Evolutionary conservation across 2,329 filamentous ascomycete genomes (phyloP).

Genomic region (Claviceps spartinae): DNA sequence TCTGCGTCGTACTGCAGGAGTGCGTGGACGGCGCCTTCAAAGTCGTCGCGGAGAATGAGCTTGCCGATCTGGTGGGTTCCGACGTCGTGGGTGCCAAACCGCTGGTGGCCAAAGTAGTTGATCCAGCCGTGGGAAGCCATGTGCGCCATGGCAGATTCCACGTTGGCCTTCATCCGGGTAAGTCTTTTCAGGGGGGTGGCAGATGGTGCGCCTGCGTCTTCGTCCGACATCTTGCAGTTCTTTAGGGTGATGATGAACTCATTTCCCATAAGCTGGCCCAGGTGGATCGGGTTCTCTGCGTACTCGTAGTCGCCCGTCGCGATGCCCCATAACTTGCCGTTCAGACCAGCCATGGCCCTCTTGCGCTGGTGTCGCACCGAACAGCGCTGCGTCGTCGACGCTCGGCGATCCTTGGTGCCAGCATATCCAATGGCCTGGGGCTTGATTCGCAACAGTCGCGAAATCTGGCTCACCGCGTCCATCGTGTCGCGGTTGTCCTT

Average conservation of each 20-base stretch:
- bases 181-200: slow-evolving; percentile 16
- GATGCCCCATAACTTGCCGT: slow-evolving; percentile 47
- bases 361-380: slow-evolving; percentile 42
- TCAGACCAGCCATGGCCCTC: slow-evolving; percentile 51
- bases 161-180: slow-evolving; percentile 21
- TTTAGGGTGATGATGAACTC: slow-evolving; percentile 88
- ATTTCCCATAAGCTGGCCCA: slow-evolving; percentile 79
- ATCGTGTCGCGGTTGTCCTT: slow-evolving; percentile 97
- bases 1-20: slow-evolving; percentile 61
- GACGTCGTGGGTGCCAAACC: slow-evolving; percentile 78
- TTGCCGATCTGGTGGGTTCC: slow-evolving; percentile 78
- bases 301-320: slow-evolving; percentile 74
- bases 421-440: slow-evolving; percentile 61
- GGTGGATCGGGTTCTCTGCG: slow-evolving; percentile 53
- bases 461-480: slow-evolving; percentile 70
- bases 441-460: slow-evolving; percentile 60
- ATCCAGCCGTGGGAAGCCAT: slow-evolving; percentile 71
- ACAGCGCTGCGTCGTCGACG: slow-evolving; percentile 72
- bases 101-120: slow-evolving; percentile 96
- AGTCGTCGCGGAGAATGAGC: slow-evolving; percentile 70
- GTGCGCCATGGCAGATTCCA: slow-evolving; percentile 47
- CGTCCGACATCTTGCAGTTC: slow-evolving; percentile 53
- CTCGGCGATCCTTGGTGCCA: slow-evolving; percentile 82
- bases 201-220: slow-evolving; percentile 10
- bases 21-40: slow-evolving; percentile 63